Base-by-base conservation (phyloP, 805 yeast genomes). In the Pichia sporocuriosa region DNA sequence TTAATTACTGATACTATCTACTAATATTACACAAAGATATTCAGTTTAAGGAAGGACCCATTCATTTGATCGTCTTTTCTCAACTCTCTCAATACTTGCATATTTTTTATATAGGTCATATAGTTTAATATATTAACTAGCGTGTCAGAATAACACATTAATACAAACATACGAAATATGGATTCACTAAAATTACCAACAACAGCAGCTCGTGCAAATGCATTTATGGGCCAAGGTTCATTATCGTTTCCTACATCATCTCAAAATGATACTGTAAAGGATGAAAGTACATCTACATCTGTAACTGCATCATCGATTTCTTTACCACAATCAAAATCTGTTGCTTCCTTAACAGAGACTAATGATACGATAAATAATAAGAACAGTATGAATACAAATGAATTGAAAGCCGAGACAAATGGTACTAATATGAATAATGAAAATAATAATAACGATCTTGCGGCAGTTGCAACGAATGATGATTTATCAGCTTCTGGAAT, bases 401-500 rank as follows among this genome's bases (percentile, higher is more conserved):
- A 12, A 23, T 28, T n/a, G 9, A 12, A 6, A 35, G 13, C n/a
- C 27, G 24, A 34, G 13, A 24, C 32, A 15, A 37, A 6, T 17
- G 20, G 16, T 22, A 30, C 21, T n/a, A 22, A 29, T 32, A 31
- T n/a, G n/a, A n/a, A 17, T 15, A 23, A 25, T 26, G 26, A 12
- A 3, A 26, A 28, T 11, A 26, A 21, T 11, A 22, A 30, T 23
- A 47, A 48, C 31, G 53, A 45, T 20, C 43, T 45, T 19, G 12
- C 22, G n/a, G n/a, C n/a, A n/a, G n/a, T n/a, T n/a, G n/a, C n/a
- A n/a, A n/a, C n/a, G n/a, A n/a, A n/a, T n/a, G n/a, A 79, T 35
- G 84, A 78, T 47, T 81, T 81, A 22, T 81, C 90, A 2, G 81
- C 94, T 2, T 85, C 96, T 0, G 98, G 98, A 32, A 90, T 93